Conservation (phyloP, 345 rosid genomes). For the Aquilaria sinensis region DNA sequence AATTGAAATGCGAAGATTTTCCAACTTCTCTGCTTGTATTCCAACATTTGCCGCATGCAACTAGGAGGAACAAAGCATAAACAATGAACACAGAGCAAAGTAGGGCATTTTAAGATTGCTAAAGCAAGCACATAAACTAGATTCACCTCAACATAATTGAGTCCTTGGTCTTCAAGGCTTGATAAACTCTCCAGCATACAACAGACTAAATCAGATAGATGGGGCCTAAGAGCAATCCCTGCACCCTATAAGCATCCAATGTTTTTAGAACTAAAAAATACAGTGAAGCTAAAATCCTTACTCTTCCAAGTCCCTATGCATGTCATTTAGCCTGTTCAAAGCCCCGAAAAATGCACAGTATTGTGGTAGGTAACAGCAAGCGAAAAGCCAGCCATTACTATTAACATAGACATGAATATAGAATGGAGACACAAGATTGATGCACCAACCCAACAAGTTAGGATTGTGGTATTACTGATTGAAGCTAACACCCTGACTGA, state of each 20-base stretch:
- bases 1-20: conserved; percentile 84
- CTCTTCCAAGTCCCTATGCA: no score
- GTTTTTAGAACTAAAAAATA: no score
- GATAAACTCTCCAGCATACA: conserved; percentile 99
- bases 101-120: conserved; percentile 8
- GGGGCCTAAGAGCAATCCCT: conserved; percentile 84
- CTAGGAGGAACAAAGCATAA: conserved; percentile 34
- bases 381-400: no score
- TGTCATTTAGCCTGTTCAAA: no score
- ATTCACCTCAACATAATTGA: conserved; percentile 90
- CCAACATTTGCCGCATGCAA: conserved; percentile 97
- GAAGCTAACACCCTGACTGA: no score
- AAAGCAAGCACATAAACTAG: conserved; percentile 5
- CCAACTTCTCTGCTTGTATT: conserved; percentile 89
- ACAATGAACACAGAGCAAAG: conserved; percentile 9
- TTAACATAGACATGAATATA: no score
- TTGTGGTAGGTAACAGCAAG: no score
- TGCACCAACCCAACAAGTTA: no score
- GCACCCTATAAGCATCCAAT: conserved; percentile 54
- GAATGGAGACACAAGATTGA: no score
- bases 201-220: conserved; percentile 80
- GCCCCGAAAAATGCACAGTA: no score
- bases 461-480: no score
- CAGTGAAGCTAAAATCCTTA: no score
- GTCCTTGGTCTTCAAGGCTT: conserved; percentile 97